These are phyloP conservation scores for Aspergillus viridinutans DNA, from an alignment of 2,329 filamentous ascomycete genomes.

Conservation along the genomic window DNA sequence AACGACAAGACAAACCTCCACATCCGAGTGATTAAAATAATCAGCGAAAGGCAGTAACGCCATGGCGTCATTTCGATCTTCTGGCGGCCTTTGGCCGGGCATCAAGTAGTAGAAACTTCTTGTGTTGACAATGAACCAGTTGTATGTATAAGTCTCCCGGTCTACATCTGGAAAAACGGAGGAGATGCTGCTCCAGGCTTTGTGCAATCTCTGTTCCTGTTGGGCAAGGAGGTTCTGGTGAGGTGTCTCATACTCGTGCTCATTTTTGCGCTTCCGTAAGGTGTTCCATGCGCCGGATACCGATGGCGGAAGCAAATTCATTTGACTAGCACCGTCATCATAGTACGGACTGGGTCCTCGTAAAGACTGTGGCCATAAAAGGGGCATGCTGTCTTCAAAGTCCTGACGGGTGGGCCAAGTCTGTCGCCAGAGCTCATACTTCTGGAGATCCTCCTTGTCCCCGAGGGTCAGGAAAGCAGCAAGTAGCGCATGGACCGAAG, in stretches of 20 bases:
- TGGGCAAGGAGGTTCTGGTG: constrained; percentile 39
- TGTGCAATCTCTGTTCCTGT: constrained; percentile 52
- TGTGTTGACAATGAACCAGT: constrained; percentile 59
- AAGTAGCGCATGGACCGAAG: constrained; percentile 66
- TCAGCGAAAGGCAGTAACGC: constrained; percentile 45
- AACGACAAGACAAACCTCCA: constrained; percentile 28
- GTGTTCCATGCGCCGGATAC: constrained; percentile 36
- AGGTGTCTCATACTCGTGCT: constrained; percentile 25
- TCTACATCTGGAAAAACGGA: constrained; percentile 42
- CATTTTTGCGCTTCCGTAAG: constrained; percentile 19
- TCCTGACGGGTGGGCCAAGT: constrained; percentile 63
- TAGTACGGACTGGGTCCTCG: constrained; percentile 26
- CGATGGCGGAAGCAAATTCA: constrained; percentile 30
- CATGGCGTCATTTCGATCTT: constrained; percentile 43
- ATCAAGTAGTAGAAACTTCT: constrained; percentile 57
- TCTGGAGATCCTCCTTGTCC: constrained; percentile 41
- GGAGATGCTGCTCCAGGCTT: constrained; percentile 48
- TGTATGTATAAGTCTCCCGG: constrained; percentile 48
- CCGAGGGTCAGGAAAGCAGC: constrained; percentile 62
- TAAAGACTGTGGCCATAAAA: constrained; percentile 49
- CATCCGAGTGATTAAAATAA: constrained; percentile 45
- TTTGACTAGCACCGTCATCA: constrained; percentile 29
- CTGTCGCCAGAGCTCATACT: constrained; percentile 57
- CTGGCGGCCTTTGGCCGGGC: constrained; percentile 33
- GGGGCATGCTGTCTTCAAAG: constrained; percentile 55